These are phyloP conservation scores for Fusarium subtropicale DNA, from an alignment of 2,329 filamentous ascomycete genomes.

Conservation along the genomic window DNA sequence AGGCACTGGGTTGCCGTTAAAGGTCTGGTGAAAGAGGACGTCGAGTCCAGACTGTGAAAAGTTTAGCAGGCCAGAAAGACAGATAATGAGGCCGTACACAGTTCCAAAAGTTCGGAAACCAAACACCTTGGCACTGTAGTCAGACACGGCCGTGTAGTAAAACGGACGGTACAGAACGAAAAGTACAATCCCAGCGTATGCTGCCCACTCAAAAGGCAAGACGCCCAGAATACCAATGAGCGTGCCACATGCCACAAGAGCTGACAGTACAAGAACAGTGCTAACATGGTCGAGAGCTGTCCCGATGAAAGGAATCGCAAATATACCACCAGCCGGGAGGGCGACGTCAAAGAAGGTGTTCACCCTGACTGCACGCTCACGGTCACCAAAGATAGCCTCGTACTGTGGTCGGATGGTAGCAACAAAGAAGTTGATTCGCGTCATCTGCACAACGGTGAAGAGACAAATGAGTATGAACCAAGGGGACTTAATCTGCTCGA, in stretches of 20 bases:
- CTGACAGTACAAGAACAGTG: conserved; percentile 76
- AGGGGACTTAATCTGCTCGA: conserved; percentile 78
- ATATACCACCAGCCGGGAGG: conserved; percentile 82
- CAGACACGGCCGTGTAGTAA: conserved; percentile 91
- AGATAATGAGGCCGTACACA: conserved; percentile 93
- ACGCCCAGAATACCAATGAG: conserved; percentile 81
- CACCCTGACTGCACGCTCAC: conserved; percentile 71
- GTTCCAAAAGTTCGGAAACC: conserved; percentile 92
- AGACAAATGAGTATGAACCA: conserved; percentile 89
- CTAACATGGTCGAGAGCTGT: conserved; percentile 79
- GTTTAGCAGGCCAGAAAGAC: conserved; percentile 84
- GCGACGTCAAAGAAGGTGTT: conserved; percentile 87
- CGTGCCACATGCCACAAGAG: conserved; percentile 78
- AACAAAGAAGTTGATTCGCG: conserved; percentile 91
- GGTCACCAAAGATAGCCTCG: conserved; percentile 75
- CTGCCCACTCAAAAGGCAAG: conserved; percentile 75
- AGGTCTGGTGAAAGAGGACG: conserved; percentile 78
- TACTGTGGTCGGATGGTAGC: conserved; percentile 88
- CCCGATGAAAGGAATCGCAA: conserved; percentile 90
- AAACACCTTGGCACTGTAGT: conserved; percentile 92
- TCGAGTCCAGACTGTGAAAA: conserved; percentile 86
- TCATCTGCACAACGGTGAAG: conserved; percentile 83
- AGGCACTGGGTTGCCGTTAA: conserved; percentile 77
- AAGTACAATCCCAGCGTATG: conserved; percentile 79
- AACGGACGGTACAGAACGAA: conserved; percentile 89